A percentile compares a stretch with the other conserved stretches of the same genome.
Evolutionary conservation across 371 early-diverging fungal genomes (phyloP).

Genomic region (Rhizopus stolonifer): DNA sequence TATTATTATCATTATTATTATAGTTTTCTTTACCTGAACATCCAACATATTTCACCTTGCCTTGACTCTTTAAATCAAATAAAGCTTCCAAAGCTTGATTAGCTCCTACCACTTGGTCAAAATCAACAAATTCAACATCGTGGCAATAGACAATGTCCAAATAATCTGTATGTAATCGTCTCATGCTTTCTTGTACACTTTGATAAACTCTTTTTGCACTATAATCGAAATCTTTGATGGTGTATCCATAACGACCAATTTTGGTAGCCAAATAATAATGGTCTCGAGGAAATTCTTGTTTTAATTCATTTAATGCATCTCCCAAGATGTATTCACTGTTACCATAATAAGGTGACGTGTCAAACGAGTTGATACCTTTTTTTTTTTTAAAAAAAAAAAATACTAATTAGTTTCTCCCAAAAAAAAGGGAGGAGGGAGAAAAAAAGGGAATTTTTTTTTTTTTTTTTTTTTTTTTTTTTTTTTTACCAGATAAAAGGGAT

Average conservation of each 20-base stretch:
- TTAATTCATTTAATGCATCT: constrained; percentile 54
- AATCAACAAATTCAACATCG: constrained; percentile 80
- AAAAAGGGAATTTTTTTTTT: background rate
- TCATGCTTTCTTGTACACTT: constrained; percentile 67
- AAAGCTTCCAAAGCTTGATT: constrained; percentile 63
- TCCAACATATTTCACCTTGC: constrained; percentile 70
- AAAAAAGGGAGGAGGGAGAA: too few relatives aligned
- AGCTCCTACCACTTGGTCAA: constrained; percentile 53
- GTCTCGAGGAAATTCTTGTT: constrained; percentile 58
- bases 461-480: background rate
- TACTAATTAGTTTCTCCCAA: too few relatives aligned
- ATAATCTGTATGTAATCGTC: constrained; percentile 65
- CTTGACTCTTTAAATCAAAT: constrained; percentile 67
- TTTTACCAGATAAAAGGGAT: constrained; percentile 44
- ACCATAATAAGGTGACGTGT: constrained; percentile 81
- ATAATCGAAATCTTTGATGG: constrained; percentile 68
- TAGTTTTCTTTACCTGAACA: constrained; percentile 59
- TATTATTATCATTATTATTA: too few relatives aligned
- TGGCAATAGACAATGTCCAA: constrained; percentile 77
- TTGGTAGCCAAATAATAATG: constrained; percentile 74
- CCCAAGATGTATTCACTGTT: constrained; percentile 73
- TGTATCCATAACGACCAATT: constrained; percentile 74
- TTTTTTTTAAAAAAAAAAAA: too few relatives aligned
- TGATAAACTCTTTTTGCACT: constrained; percentile 50
- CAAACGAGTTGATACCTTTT: constrained; percentile 70